These are phyloP conservation scores for Sarcodon aspratus DNA, from an alignment of 768 basidiomycete species.

Conservation along the genomic window DNA sequence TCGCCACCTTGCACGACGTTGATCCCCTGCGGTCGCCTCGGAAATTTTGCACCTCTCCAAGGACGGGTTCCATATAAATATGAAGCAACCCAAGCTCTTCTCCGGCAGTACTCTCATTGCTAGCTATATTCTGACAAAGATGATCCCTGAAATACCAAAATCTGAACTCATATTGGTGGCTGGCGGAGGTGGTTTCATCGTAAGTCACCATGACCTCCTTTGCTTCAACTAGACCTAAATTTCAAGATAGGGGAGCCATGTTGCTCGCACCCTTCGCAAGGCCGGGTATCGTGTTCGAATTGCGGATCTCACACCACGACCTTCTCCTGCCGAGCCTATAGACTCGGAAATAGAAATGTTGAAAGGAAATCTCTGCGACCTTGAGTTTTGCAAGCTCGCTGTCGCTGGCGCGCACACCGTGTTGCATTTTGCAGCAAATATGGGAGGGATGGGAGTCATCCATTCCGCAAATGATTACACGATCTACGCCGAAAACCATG, in stretches of 20 bases:
- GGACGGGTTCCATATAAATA: too few relatives aligned
- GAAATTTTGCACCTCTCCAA: too few relatives aligned
- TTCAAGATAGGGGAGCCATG: conserved; percentile 34
- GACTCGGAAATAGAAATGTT: background rate
- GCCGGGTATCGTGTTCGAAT: conserved; percentile 27
- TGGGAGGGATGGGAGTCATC: conserved; percentile 59
- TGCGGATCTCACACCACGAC: conserved; percentile 23
- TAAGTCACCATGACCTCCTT: conserved; percentile 14
- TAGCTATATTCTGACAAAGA: too few relatives aligned
- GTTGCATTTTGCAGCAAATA: conserved; percentile 48
- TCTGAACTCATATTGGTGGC: conserved; percentile 26
- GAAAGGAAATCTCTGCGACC: conserved; percentile 35
- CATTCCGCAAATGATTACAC: conserved; percentile 35
- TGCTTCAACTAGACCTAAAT: background rate
- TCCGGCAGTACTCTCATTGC: too few relatives aligned
- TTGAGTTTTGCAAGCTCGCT: conserved; percentile 22
- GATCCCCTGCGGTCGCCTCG: too few relatives aligned
- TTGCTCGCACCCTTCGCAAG: conserved; percentile 27
- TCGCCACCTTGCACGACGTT: too few relatives aligned
- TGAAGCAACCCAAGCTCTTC: too few relatives aligned
- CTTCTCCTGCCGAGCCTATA: conserved; percentile 11
- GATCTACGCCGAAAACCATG: conserved; percentile 38
- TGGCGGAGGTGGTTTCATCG: conserved; percentile 46
- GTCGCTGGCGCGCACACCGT: conserved; percentile 31
- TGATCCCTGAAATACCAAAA: too few relatives aligned